phyloP scores from a whole-genome alignment of 108 stramenopile species.

The Stephanodiscus minutulus region DNA sequence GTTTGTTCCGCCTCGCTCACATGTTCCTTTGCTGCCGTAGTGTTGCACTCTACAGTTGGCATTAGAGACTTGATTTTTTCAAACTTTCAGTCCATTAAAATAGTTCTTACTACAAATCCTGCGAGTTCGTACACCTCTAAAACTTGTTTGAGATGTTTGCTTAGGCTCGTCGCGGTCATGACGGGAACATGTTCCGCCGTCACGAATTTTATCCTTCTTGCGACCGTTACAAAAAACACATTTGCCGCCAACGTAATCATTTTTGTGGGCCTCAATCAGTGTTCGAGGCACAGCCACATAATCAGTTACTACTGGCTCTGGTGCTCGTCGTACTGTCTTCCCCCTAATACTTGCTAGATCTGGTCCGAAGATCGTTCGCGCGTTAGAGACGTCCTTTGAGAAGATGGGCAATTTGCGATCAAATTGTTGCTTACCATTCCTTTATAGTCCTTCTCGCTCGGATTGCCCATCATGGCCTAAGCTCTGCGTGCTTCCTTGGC shows the following conservation, averaged over 20 bases:
- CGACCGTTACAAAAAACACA: too few species aligned
- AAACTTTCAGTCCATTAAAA: background rate
- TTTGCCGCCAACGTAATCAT: slow-evolving; percentile 28
- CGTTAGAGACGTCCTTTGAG: too few species aligned
- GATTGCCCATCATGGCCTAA: too few species aligned
- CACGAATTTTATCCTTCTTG: slow-evolving; percentile 22
- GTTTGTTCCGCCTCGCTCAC: slow-evolving; percentile 3
- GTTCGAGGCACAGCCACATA: slow-evolving; percentile 21
- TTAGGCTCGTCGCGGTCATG: slow-evolving; percentile 25
- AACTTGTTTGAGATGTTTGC: background rate
- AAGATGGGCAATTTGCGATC: too few species aligned
- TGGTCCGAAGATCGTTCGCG: too few species aligned
- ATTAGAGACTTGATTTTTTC: background rate
- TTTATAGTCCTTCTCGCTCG: too few species aligned
- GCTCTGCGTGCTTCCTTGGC: too few species aligned
- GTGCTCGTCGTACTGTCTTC: slow-evolving; percentile 19
- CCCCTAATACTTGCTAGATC: slow-evolving; percentile 27
- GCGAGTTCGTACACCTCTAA: background rate
- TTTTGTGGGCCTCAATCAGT: slow-evolving; percentile 7
- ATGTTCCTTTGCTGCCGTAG: slow-evolving; percentile 32
- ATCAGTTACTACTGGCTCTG: slow-evolving; percentile 13
- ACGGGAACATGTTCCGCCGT: slow-evolving; percentile 28
- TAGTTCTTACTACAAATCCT: background rate
- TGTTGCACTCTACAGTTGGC: slow-evolving; percentile 13
- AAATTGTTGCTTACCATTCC: background rate